These are phyloP conservation scores for Capniomyces stellatus DNA, from an alignment of 371 early-diverging fungal genomes.

Conservation along the genomic window DNA sequence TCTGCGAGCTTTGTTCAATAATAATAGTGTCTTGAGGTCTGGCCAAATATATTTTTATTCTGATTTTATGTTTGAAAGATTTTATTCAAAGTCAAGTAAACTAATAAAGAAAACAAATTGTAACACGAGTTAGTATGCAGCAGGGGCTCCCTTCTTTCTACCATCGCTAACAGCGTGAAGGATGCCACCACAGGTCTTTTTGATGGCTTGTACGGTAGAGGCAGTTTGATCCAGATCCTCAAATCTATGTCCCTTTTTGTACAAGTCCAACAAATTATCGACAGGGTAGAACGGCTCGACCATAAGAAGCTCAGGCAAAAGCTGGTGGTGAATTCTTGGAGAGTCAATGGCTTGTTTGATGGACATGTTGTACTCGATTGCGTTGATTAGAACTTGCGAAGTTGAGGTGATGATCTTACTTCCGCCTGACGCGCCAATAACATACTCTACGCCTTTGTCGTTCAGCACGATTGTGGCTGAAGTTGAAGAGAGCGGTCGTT, in stretches of 20 bases:
- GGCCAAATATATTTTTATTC: too few species aligned
- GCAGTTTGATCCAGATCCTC: conserved; percentile 12
- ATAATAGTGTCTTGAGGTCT: too few species aligned
- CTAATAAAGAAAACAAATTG: too few species aligned
- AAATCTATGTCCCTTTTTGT: conserved; percentile 12
- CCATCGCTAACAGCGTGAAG: conserved; percentile 33
- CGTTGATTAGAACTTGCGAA: conserved; percentile 55
- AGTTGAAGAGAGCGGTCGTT: conserved; percentile 84
- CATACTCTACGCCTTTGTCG: conserved; percentile 46
- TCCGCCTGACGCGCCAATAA: conserved; percentile 91
- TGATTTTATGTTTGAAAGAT: too few species aligned
- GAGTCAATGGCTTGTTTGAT: conserved; percentile 52
- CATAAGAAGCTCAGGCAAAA: conserved; percentile 53
- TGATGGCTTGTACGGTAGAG: conserved; percentile 30
- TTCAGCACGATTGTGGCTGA: conserved; percentile 72
- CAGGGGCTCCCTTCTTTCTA: conserved; percentile 32
- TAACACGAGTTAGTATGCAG: conserved; percentile 23
- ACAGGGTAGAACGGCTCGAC: conserved; percentile 19
- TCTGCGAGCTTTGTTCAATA: too few species aligned
- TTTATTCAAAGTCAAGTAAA: too few species aligned
- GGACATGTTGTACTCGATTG: conserved; percentile 45
- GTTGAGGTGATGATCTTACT: conserved; percentile 80
- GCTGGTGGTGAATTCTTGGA: conserved; percentile 87
- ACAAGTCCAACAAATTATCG: conserved; percentile 10
- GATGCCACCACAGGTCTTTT: conserved; percentile 17